These are phyloP conservation scores for Phytophthora nicotianae DNA, from an alignment of 352 stramenopile species.

Conservation along the genomic window DNA sequence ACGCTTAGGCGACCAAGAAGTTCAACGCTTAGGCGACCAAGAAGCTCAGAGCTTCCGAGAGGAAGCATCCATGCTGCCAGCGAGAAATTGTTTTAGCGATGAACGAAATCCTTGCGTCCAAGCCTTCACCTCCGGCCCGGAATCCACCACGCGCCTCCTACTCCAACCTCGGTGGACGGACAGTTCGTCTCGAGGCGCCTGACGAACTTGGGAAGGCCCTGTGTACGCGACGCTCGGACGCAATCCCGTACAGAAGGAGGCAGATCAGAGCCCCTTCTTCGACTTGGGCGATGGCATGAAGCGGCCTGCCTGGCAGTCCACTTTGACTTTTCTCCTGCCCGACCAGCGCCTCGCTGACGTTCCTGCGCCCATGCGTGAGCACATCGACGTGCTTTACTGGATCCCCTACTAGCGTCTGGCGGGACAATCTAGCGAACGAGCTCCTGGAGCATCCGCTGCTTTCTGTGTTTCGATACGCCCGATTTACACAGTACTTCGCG, in stretches of 20 bases:
- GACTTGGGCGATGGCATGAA: conserved; percentile 2
- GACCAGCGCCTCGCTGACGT: background rate
- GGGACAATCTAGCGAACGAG: background rate
- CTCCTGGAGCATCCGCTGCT: conserved; percentile 10
- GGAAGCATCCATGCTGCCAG: conserved; percentile 17
- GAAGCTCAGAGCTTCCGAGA: conserved; percentile 13
- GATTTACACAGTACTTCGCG: too few relatives aligned
- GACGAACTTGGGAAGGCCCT: conserved; percentile 6
- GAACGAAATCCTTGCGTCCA: too few relatives aligned
- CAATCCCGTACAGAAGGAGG: background rate
- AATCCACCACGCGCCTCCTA: background rate
- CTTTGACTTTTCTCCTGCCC: conserved; percentile 5
- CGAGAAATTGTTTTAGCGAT: too few relatives aligned
- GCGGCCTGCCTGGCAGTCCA: conserved; percentile 5
- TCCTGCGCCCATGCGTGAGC: background rate
- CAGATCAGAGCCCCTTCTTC: background rate
- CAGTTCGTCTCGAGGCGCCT: conserved; percentile 2
- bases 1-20: background rate
- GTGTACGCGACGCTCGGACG: conserved; percentile 5
- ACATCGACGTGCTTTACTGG: conserved; percentile 1
- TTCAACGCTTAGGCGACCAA: background rate
- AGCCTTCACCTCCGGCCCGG: background rate
- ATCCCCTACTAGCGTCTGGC: conserved; percentile 12
- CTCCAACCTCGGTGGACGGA: background rate
- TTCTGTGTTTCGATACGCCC: conserved; percentile 8